phyloP scores from a whole-genome alignment of 148 eudicot species.

The Polygonum maritimum region DNA sequence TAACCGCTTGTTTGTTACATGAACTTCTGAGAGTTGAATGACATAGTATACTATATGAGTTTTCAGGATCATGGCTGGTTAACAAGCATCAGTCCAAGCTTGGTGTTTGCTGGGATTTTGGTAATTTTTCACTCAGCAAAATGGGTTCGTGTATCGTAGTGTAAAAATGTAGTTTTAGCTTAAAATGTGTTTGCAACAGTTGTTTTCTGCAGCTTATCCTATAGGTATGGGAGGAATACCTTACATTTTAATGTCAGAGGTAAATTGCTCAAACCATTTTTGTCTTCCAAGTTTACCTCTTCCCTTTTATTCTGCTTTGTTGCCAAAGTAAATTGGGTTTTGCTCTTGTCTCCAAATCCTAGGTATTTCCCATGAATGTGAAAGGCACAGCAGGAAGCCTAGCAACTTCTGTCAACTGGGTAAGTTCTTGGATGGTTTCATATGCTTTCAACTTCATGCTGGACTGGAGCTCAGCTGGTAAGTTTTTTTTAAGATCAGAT shows the following conservation, averaged over 20 bases:
- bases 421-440: conserved; percentile 13
- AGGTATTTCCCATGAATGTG: conserved; percentile 17
- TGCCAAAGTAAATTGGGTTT: background rate
- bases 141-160: too few species aligned
- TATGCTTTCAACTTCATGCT: conserved; percentile 19
- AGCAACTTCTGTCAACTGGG: conserved; percentile 17
- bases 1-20: background rate
- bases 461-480: conserved; percentile 18
- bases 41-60: background rate
- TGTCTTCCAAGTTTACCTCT: background rate
- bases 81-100: conserved; percentile 17
- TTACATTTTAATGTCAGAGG: conserved; percentile 27
- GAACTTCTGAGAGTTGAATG: background rate
- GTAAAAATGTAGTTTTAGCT: too few species aligned
- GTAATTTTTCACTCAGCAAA: background rate
- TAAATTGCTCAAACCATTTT: background rate
- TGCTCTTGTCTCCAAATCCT: background rate
- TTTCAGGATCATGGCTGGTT: conserved; percentile 24
- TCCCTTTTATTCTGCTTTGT: background rate
- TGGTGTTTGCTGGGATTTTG: conserved; percentile 22
- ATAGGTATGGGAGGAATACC: conserved; percentile 33
- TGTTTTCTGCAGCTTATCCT: conserved; percentile 19
- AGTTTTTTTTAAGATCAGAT: background rate
- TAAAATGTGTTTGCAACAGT: conserved; percentile 4
- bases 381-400: conserved; percentile 19